phyloP scores from a whole-genome alignment of 1,139 yeast species.

The Ogataea hybrid region DNA sequence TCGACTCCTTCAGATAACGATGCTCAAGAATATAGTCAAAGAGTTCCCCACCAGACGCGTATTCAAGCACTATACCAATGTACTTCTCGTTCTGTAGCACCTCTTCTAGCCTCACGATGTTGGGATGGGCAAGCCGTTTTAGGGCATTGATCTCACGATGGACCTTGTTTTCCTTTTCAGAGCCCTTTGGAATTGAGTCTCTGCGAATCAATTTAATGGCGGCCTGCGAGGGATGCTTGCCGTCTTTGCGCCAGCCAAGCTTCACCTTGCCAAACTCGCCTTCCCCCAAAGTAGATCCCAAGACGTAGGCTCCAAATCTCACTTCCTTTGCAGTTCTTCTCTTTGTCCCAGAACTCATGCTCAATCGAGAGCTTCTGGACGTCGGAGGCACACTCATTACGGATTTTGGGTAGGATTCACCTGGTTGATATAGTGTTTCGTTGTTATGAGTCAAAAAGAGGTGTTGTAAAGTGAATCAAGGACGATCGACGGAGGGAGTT shows the following conservation, averaged over 20 bases:
- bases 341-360: slow-evolving; percentile 19
- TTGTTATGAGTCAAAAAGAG: slow-evolving; percentile 1
- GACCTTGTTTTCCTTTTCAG: slow-evolving; percentile 83
- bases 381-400: slow-evolving; percentile 14
- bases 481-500: slow-evolving; percentile 10
- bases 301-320: slow-evolving; percentile 81
- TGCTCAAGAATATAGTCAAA: slow-evolving; percentile 90
- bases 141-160: slow-evolving; percentile 92
- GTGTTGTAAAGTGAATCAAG: slow-evolving; percentile 7
- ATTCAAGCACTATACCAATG: slow-evolving; percentile 93
- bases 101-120: slow-evolving; percentile 86
- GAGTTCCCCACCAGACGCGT: slow-evolving; percentile 96
- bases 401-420: neutral
- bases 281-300: slow-evolving; percentile 95
- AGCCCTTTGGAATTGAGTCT: slow-evolving; percentile 78
- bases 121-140: slow-evolving; percentile 85
- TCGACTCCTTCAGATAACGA: slow-evolving; percentile 78
- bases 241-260: slow-evolving; percentile 92
- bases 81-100: slow-evolving; percentile 93
- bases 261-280: slow-evolving; percentile 98
- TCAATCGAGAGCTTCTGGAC: slow-evolving; percentile 17
- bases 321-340: slow-evolving; percentile 48
- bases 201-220: slow-evolving; percentile 91
- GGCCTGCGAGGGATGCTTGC: slow-evolving; percentile 75
- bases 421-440: slow-evolving; percentile 1